Conservation (phyloP, 257 asterid species). For the Przewalskia tangutica region DNA sequence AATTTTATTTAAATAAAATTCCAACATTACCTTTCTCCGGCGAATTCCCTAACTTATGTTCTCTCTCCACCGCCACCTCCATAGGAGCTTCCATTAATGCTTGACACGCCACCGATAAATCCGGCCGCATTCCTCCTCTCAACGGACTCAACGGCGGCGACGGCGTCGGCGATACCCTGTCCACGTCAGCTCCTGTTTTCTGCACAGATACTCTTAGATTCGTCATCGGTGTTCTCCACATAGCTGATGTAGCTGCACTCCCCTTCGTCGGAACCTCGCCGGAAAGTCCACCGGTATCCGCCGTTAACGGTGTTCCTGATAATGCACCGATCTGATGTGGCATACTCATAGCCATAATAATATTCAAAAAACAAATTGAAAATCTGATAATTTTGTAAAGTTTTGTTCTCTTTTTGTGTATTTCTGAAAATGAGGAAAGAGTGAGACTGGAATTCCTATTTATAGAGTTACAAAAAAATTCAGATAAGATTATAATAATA, state of each 20-base stretch:
- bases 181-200: slow-evolving; percentile 26
- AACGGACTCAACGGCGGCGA: slow-evolving; percentile 80
- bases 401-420: background rate
- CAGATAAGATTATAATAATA: background rate
- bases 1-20: no score
- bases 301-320: slow-evolving; percentile 39
- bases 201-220: slow-evolving; percentile 45
- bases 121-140: slow-evolving; percentile 42
- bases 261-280: slow-evolving; percentile 38
- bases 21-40: slow-evolving; percentile 7
- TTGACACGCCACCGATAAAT: slow-evolving; percentile 67
- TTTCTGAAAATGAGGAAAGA: background rate
- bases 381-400: background rate
- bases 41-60: slow-evolving; percentile 9
- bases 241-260: slow-evolving; percentile 36
- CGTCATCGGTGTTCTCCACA: slow-evolving; percentile 47
- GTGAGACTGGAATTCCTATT: background rate
- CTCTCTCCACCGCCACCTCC: slow-evolving; percentile 15
- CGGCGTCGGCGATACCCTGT: slow-evolving; percentile 64
- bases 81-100: slow-evolving; percentile 46
- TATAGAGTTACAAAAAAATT: background rate
- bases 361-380: background rate
- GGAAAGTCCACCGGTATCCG: slow-evolving; percentile 26
- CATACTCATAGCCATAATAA: slow-evolving; percentile 78
- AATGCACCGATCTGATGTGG: slow-evolving; percentile 78